Conservation (phyloP, 2,329 filamentous ascomycete species). For the Clonostachys byssicola region DNA sequence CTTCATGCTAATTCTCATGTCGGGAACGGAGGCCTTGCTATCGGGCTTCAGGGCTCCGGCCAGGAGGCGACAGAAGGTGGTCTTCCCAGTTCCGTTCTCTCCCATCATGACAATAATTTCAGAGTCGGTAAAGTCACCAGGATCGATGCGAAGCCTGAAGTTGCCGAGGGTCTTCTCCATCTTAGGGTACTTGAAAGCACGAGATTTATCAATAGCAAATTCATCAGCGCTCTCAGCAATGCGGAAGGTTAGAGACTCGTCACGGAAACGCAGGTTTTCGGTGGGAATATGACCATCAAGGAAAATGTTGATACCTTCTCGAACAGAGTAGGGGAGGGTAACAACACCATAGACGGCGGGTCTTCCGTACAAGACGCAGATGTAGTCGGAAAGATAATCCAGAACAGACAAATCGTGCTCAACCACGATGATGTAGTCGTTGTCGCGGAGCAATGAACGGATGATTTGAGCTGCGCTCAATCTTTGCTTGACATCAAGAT, state of each 20-base stretch:
- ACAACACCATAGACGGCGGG: constrained; percentile 98
- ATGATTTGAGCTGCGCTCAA: constrained; percentile 89
- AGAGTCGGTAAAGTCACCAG: constrained; percentile 90
- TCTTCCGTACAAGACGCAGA: constrained; percentile 94
- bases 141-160: constrained; percentile 80
- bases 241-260: constrained; percentile 94
- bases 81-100: constrained; percentile 99
- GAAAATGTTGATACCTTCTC: constrained; percentile 99
- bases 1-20: constrained; percentile 99
- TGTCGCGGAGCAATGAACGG: constrained; percentile 78
- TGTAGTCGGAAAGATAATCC: constrained; percentile 97
- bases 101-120: constrained; percentile 99
- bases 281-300: constrained; percentile 96
- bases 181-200: constrained; percentile 79
- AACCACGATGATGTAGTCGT: constrained; percentile 97
- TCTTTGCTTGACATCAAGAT: constrained; percentile 99
- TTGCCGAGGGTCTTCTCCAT: constrained; percentile 92
- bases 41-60: constrained; percentile 94
- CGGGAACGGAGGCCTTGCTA: constrained; percentile 69
- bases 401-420: constrained; percentile 99
- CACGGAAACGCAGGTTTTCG: constrained; percentile 96
- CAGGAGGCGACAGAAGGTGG: constrained; percentile 95
- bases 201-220: constrained; percentile 76
- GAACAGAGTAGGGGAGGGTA: constrained; percentile 89
- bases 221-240: constrained; percentile 88